phyloP scores from a whole-genome alignment of 2,329 filamentous ascomycete species.

The Aspergillus clavatus region DNA sequence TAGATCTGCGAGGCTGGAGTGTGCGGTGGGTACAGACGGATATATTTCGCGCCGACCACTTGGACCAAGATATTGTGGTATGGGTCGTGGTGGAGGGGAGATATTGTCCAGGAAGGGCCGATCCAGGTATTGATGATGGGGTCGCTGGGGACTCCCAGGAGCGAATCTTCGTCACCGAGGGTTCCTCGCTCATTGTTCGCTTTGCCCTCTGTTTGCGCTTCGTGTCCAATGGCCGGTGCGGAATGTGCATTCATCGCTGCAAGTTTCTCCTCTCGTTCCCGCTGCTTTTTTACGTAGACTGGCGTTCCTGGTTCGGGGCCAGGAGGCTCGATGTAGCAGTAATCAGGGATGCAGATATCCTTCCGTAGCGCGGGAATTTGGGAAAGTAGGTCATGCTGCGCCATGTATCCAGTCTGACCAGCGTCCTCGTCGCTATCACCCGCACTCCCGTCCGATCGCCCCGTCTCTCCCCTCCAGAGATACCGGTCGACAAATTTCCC shows the following conservation, averaged over 20 bases:
- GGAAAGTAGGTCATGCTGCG: conserved; percentile 80
- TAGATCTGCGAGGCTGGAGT: conserved; percentile 46
- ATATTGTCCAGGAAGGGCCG: conserved; percentile 80
- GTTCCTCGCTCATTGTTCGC: conserved; percentile 6
- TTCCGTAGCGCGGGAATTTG: conserved; percentile 72
- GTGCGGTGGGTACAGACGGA: conserved; percentile 75
- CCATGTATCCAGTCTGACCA: conserved; percentile 67
- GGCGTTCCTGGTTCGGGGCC: conserved; percentile 47
- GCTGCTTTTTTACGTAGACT: conserved; percentile 37
- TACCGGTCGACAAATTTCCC: conserved; percentile 62
- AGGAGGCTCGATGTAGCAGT: conserved; percentile 70
- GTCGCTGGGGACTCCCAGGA: conserved; percentile 30
- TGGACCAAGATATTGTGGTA: conserved; percentile 92
- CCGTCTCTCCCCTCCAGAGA: conserved; percentile 40
- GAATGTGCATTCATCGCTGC: conserved; percentile 29
- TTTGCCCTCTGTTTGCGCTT: neutral
- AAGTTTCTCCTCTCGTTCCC: conserved; percentile 18
- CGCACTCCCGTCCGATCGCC: neutral
- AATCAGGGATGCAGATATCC: conserved; percentile 78
- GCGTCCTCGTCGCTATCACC: conserved; percentile 13
- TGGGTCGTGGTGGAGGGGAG: conserved; percentile 86
- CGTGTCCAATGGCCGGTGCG: conserved; percentile 27
- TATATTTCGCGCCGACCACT: conserved; percentile 83
- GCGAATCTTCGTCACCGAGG: conserved; percentile 6
- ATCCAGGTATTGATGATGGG: conserved; percentile 89